A percentile compares a stretch with the other conserved stretches of the same genome.
Conservation (phyloP, 2,329 filamentous ascomycete species). For the Verticillium albo-atrum region DNA sequence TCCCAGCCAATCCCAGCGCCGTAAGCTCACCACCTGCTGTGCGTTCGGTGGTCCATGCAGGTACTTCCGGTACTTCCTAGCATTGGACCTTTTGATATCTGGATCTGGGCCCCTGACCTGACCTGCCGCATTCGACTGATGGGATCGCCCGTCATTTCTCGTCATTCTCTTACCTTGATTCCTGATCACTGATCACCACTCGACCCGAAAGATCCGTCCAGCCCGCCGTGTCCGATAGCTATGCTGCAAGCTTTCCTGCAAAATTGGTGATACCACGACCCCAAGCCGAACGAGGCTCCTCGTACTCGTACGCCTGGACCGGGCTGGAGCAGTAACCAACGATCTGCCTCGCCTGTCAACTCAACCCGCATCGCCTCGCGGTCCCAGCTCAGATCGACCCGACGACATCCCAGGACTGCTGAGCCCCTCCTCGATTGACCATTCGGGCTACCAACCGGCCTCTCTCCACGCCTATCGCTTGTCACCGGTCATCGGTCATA, state of each 20-base stretch:
- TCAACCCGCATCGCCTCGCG: neutral
- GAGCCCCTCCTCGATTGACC: neutral
- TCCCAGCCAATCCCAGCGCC: neutral
- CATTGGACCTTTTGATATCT: neutral
- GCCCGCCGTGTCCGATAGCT: neutral
- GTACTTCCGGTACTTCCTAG: conserved; percentile 7
- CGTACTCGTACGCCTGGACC: neutral
- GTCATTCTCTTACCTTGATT: neutral
- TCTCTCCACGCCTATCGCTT: neutral
- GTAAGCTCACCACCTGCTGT: conserved; percentile 6
- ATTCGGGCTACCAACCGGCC: neutral
- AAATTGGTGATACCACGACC: neutral
- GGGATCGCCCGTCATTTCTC: neutral
- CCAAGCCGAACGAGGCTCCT: neutral
- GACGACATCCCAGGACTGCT: neutral
- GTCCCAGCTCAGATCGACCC: neutral
- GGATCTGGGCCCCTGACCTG: neutral
- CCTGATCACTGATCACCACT: neutral
- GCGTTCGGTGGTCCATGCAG: conserved; percentile 12
- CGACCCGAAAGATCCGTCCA: neutral
- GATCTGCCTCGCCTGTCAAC: neutral
- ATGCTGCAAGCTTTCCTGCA: neutral
- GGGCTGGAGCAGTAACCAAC: neutral
- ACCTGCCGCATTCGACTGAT: neutral
- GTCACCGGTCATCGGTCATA: neutral